A percentile compares a stretch with the other conserved stretches of the same genome.
Evolutionary conservation across 345 rosid genomes (phyloP).

Genomic region (Heritiera fomes): DNA sequence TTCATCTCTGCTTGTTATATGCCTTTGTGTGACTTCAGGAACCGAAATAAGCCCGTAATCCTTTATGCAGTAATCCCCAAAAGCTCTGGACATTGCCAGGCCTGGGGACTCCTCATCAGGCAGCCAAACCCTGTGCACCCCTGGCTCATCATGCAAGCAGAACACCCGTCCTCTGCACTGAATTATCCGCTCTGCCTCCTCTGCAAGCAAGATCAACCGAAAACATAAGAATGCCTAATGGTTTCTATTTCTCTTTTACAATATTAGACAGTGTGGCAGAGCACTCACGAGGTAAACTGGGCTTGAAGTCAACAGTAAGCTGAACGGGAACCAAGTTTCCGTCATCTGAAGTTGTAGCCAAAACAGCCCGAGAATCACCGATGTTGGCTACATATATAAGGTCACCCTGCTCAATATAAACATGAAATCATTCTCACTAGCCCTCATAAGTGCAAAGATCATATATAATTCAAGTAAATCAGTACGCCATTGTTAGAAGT

Average conservation of each 20-base stretch:
- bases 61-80: conserved; percentile 89
- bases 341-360: conserved; percentile 75
- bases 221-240: not conserved
- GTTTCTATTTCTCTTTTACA: not conserved
- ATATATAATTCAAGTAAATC: not conserved
- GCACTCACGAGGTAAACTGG: conserved; percentile 77
- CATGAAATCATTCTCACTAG: no score
- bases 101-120: conserved; percentile 79
- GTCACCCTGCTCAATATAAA: conserved; percentile 57
- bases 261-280: not conserved
- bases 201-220: conserved; percentile 39
- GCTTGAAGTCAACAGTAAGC: conserved; percentile 88
- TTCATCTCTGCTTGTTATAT: conserved; percentile 61
- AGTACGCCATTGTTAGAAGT: not conserved
- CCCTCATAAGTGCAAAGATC: no score
- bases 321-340: conserved; percentile 72
- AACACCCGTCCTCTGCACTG: conserved; percentile 75
- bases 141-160: conserved; percentile 80
- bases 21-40: conserved; percentile 89
- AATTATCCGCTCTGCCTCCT: conserved; percentile 77
- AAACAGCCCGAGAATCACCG: conserved; percentile 92
- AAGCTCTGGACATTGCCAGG: conserved; percentile 96
- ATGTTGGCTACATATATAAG: conserved; percentile 66
- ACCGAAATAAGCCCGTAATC: conserved; percentile 78
- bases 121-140: conserved; percentile 90